Base-by-base conservation (phyloP, 2,329 filamentous ascomycete genomes). In the Venturia carpophila region DNA sequence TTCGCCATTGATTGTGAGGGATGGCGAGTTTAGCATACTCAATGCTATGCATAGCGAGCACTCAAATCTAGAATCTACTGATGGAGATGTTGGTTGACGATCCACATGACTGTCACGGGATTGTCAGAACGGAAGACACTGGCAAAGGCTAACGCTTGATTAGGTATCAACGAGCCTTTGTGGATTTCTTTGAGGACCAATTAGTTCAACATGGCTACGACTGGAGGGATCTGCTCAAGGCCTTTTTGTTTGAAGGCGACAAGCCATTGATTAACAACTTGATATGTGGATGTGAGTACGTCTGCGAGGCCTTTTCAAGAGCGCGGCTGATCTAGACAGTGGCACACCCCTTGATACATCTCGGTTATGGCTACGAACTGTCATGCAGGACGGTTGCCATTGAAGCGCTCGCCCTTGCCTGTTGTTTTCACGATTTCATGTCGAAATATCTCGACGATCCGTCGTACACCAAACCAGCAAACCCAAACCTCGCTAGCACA, bases 181-280 rank as follows among this genome's bases (percentile, higher is more conserved):
- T 99, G 65, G 92, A 99, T 74, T 97, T 94, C 74, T 97, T 96
- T 73, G 94, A 99, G 74, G 94, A 99, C 74, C 86, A 91, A 71
- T 80, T 97, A 39, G 92, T 90, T 3, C 79, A 79, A 21, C 84
- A 87, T 70, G 81, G 85, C 43, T 97, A 97, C 73, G 84, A 96
- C 72, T 97, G 94, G 91, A 90, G 88, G 72, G 80, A 82, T 64
- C 84, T 96, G 2, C 79, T 95, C 10, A 79, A 85, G 3, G 84
- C 92, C 67, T 97, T 89, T 73, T 76, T 99, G 58, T 90, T 93
- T 68, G 77, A 81, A 52, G 88, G 87, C 42, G 83, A 90, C 62
- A 80, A 89, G 72, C 92, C 93, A 5, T 77, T 99, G 66, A 84
- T 96, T 71, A 90, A 95, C 76, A 87, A 88, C 45, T 77, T 97